phyloP scores from a whole-genome alignment of 1,284 basidiomycete genomes.

The Vanrija pseudolonga region DNA sequence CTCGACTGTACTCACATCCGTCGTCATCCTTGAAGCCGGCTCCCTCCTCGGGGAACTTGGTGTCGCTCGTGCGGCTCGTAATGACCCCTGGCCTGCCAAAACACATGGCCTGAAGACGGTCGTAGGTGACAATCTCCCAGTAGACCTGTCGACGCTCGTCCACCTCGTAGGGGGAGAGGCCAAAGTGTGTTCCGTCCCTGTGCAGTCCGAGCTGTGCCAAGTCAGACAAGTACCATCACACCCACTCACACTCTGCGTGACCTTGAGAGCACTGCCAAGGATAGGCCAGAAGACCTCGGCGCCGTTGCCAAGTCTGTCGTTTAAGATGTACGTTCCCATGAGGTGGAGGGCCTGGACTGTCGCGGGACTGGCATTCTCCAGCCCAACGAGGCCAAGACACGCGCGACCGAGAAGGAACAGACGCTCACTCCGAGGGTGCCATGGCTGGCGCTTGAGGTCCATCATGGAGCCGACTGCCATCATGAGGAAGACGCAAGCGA shows the following conservation, averaged over 20 bases:
- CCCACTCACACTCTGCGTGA: slow-evolving; percentile 36
- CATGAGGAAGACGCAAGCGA: slow-evolving; percentile 47
- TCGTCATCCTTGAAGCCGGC: slow-evolving; percentile 29
- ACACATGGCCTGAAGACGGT: slow-evolving; percentile 45
- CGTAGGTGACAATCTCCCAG: slow-evolving; percentile 48
- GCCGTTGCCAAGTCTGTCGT: slow-evolving; percentile 44
- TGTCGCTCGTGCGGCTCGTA: slow-evolving; percentile 36
- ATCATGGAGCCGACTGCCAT: slow-evolving; percentile 48
- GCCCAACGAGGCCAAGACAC: slow-evolving; percentile 37
- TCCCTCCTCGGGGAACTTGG: slow-evolving; percentile 32
- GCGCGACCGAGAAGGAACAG: slow-evolving; percentile 41
- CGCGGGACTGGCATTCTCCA: slow-evolving; percentile 41
- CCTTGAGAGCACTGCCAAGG: slow-evolving; percentile 41
- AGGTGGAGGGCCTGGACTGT: slow-evolving; percentile 46
- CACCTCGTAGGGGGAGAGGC: slow-evolving; percentile 38
- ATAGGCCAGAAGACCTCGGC: slow-evolving; percentile 49
- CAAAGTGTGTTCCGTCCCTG: slow-evolving; percentile 44
- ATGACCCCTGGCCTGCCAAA: slow-evolving; percentile 44
- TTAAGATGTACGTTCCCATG: slow-evolving; percentile 45
- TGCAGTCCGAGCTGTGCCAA: slow-evolving; percentile 41
- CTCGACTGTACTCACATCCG: slow-evolving; percentile 26
- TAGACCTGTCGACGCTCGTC: slow-evolving; percentile 44
- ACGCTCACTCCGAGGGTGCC: slow-evolving; percentile 39
- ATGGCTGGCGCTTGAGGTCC: slow-evolving; percentile 39
- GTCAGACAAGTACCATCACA: not conserved